Evolutionary conservation across 2,329 filamentous ascomycete species (phyloP).

Genomic region (Blumeria graminis): DNA sequence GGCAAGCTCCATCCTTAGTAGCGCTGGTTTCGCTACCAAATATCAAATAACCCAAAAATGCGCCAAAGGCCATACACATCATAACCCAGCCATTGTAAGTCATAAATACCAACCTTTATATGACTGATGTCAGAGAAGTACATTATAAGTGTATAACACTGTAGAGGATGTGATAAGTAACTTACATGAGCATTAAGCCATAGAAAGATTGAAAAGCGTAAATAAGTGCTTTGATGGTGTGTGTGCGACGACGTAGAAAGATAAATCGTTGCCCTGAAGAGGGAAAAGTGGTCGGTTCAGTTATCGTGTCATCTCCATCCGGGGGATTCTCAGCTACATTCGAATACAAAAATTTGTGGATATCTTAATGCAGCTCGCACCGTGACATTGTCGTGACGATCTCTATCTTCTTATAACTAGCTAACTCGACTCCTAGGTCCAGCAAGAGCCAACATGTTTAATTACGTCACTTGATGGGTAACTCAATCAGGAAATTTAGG

Average conservation of each 20-base stretch:
- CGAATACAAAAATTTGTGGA: neutral
- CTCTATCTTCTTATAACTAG: no score
- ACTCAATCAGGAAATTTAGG: neutral
- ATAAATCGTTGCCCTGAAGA: constrained; percentile 48
- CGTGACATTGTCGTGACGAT: no score
- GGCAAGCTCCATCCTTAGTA: constrained; percentile 75
- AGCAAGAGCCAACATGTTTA: no score
- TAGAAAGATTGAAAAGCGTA: constrained; percentile 95
- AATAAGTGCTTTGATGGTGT: constrained; percentile 54
- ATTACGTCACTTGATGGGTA: neutral
- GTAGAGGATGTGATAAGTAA: constrained; percentile 10
- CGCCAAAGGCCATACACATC: constrained; percentile 69
- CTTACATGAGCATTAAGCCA: constrained; percentile 98
- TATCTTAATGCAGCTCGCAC: no score
- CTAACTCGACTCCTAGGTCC: no score
- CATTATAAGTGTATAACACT: no score
- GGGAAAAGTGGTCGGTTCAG: constrained; percentile 39
- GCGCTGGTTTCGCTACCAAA: constrained; percentile 50
- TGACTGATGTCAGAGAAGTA: constrained; percentile 3
- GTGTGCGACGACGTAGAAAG: constrained; percentile 39
- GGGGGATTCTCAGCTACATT: constrained; percentile 9
- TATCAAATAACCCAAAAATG: constrained; percentile 64
- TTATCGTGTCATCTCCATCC: constrained; percentile 16
- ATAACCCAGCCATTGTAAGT: constrained; percentile 99
- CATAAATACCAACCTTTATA: constrained; percentile 79